Conservation (phyloP, 208 protist genomes). For the Naegleria fowleri region DNA sequence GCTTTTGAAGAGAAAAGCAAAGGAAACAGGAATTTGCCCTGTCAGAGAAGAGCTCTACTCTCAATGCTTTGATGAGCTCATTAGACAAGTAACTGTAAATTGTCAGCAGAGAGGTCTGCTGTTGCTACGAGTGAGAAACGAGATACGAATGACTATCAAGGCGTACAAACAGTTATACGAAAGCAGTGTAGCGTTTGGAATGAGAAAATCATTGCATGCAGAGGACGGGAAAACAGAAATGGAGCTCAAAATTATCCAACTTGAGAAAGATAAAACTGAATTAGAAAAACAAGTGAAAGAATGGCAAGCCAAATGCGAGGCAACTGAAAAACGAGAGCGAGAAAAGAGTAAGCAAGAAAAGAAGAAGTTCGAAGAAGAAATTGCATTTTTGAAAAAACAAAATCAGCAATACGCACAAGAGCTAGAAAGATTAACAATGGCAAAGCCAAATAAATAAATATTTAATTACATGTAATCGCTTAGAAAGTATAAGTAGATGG, state of each 20-base stretch:
- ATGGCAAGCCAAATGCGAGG: constrained; percentile 76
- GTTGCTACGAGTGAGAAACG: constrained; percentile 89
- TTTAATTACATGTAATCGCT: not conserved
- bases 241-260: constrained; percentile 73
- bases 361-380: constrained; percentile 75
- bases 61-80: constrained; percentile 92
- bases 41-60: constrained; percentile 92
- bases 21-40: constrained; percentile 88
- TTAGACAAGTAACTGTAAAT: constrained; percentile 95
- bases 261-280: constrained; percentile 86
- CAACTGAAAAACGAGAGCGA: constrained; percentile 61
- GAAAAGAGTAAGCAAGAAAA: constrained; percentile 75
- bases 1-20: constrained; percentile 79
- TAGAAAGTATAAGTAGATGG: not conserved
- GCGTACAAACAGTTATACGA: constrained; percentile 77
- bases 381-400: constrained; percentile 63
- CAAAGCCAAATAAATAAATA: not conserved
- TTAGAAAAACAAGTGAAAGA: constrained; percentile 73
- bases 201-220: constrained; percentile 93
- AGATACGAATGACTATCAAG: constrained; percentile 79
- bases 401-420: constrained; percentile 59
- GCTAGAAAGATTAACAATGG: constrained; percentile 30
- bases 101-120: constrained; percentile 92
- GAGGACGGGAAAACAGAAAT: constrained; percentile 92
- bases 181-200: constrained; percentile 74